A percentile compares a stretch with the other conserved stretches of the same genome.
phyloP scores from a whole-genome alignment of 768 basidiomycete genomes.

The Xerocomellus amylosporus region DNA sequence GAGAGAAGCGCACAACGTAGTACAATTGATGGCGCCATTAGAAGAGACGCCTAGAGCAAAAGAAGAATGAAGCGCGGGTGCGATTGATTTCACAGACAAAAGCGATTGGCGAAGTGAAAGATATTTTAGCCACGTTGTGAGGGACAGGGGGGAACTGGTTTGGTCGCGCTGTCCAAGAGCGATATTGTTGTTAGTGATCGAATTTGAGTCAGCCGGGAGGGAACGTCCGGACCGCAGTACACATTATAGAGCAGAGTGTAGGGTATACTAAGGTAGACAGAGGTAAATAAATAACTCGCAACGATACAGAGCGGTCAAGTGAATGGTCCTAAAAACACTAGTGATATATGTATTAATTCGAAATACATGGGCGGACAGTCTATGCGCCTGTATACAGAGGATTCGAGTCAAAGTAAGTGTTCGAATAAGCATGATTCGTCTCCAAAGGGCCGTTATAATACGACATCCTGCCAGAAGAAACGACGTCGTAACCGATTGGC shows the following conservation, averaged over 20 bases:
- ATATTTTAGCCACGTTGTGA: not conserved
- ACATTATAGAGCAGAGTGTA: slow-evolving; percentile 10
- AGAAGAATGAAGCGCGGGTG: not conserved
- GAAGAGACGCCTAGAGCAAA: not conserved
- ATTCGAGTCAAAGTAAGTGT: slow-evolving; percentile 22
- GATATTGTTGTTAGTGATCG: slow-evolving; percentile 5
- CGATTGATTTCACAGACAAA: not conserved
- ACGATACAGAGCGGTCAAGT: slow-evolving; percentile 23
- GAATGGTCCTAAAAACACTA: slow-evolving; percentile 18
- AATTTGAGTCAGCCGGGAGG: not conserved
- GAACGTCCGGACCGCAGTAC: slow-evolving; percentile 15
- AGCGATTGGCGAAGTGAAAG: not conserved
- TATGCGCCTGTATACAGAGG: slow-evolving; percentile 24
- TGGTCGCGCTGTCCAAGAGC: not conserved
- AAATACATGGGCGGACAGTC: slow-evolving; percentile 1
- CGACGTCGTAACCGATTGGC: slow-evolving; percentile 20
- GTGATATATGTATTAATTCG: slow-evolving; percentile 23
- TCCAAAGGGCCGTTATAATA: slow-evolving; percentile 28
- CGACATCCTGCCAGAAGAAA: slow-evolving; percentile 27
- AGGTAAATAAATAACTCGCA: slow-evolving; percentile 25
- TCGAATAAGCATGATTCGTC: slow-evolving; percentile 19
- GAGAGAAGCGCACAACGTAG: not conserved
- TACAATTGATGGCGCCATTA: not conserved
- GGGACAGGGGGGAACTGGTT: not conserved
- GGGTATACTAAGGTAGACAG: slow-evolving; percentile 15